Evolutionary conservation across 257 asterid species (phyloP), one percentile per base, ranked within the genome.

Genomic region (Lantana camara): DNA sequence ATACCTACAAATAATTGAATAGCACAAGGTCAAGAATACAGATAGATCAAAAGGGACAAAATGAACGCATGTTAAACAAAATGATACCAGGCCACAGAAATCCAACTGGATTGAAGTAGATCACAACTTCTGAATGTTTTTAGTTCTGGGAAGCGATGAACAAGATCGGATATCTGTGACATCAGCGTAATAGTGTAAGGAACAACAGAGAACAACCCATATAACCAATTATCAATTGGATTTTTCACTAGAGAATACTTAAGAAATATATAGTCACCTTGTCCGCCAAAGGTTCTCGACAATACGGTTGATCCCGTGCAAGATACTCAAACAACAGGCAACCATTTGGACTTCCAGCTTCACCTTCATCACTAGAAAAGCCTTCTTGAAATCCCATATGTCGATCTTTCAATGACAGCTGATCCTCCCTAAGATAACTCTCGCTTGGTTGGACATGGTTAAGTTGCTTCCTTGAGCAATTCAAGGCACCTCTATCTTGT

Each of bases 291-390:
- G 99, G 99, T 74, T 83, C 88, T 45, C 97, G 78, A 17, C 90
- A 73, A 76, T 79, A 81, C 21, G 97, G 97, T 23, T 64, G 89
- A 67, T 80, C 91, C 24, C 72, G 75, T 51, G 83, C 97, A 66
- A 87, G 67, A 79, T 85, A 85, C 75, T 87, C 94, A 57, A 87
- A 93, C 78, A 87, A 71, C 85, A 90, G 80, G 86, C 73, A 60
- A 73, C 86, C 73, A 62, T 67, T 90, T 63, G 99, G 76, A 68
- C 78, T 80, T 64, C 88, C 91, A 70, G 96, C 67, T 69, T 93
- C 96, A 67, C 99, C 81, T 68, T 93, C 97, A 63, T 90, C 97
- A 16, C 96, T 93, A 48, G 95, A 89, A 78, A 77, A 87, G 38
- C 90, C 88, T 74, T 87, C 97, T 63, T 80, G 91, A 47, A 60